phyloP scores from a whole-genome alignment of 176 grass and related monocot species.

The Cenchrus americanus region DNA sequence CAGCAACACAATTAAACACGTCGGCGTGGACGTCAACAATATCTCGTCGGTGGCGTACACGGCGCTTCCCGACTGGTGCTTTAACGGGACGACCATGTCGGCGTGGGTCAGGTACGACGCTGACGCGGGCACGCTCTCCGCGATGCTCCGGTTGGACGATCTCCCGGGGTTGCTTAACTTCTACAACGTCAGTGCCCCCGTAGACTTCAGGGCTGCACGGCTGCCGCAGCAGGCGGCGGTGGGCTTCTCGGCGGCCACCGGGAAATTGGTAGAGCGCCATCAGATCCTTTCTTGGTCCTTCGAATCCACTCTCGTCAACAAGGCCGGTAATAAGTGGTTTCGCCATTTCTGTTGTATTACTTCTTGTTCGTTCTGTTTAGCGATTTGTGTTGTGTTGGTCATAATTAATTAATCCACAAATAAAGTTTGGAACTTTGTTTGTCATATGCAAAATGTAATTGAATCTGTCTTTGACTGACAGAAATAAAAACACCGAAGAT shows the following conservation, averaged over 20 bases:
- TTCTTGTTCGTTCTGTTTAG: neutral
- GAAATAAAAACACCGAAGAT: neutral
- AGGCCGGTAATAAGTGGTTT: constrained; percentile 16
- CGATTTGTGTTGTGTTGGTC: neutral
- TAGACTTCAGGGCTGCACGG: neutral
- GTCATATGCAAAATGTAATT: too few species aligned
- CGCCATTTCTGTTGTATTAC: too few species aligned
- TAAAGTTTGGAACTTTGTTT: too few species aligned
- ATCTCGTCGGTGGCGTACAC: neutral
- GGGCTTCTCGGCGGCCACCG: constrained; percentile 27
- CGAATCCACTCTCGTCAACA: neutral
- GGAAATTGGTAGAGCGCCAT: neutral
- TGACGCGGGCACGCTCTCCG: neutral
- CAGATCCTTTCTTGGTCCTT: constrained; percentile 38
- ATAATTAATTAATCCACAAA: neutral
- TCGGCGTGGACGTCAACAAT: constrained; percentile 28
- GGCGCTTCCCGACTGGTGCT: constrained; percentile 21
- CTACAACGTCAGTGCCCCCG: neutral
- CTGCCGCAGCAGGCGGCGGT: neutral
- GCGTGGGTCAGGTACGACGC: constrained; percentile 34
- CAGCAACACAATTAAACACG: neutral
- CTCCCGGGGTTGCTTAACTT: neutral
- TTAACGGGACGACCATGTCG: constrained; percentile 32
- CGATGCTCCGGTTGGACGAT: neutral
- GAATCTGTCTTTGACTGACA: neutral